These are phyloP conservation scores for Hanseniaspora jakobsenii DNA, from an alignment of 805 yeast genomes.

Conservation along the genomic window DNA sequence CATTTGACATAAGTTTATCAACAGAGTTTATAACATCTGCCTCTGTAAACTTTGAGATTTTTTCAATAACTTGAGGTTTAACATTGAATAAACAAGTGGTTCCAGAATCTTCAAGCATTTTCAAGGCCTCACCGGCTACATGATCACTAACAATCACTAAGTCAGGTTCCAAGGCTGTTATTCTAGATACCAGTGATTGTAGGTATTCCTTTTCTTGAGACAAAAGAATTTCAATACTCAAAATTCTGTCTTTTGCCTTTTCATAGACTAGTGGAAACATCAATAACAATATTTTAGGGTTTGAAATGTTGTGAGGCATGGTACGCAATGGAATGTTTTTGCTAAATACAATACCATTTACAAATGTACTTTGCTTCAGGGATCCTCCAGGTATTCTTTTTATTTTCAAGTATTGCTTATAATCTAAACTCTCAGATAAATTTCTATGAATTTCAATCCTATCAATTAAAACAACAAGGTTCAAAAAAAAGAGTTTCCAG, in stretches of 20 bases:
- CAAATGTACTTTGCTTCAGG: conserved; percentile 43
- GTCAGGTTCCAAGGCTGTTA: conserved; percentile 64
- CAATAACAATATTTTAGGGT: conserved; percentile 69
- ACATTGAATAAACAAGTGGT: conserved; percentile 72
- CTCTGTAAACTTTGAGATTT: conserved; percentile 64
- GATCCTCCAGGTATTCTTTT: conserved; percentile 72
- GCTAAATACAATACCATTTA: conserved; percentile 77
- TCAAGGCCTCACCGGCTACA: conserved; percentile 71
- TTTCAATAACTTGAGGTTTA: conserved; percentile 68
- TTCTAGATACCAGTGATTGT: conserved; percentile 65
- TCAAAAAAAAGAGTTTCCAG: conserved; percentile 51
- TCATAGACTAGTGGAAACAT: conserved; percentile 84
- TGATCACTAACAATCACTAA: conserved; percentile 66
- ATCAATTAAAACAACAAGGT: conserved; percentile 44
- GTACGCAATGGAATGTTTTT: conserved; percentile 65
- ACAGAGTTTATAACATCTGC: conserved; percentile 80
- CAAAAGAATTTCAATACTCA: conserved; percentile 69
- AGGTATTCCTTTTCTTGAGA: conserved; percentile 83
- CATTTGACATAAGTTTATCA: conserved; percentile 63
- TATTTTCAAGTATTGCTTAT: conserved; percentile 77
- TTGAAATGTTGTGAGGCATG: conserved; percentile 53
- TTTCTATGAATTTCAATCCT: conserved; percentile 46
- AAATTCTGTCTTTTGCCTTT: conserved; percentile 62
- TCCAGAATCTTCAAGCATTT: conserved; percentile 56
- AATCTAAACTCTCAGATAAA: conserved; percentile 65